Evolutionary conservation across 495 filamentous ascomycete genomes (phyloP).

Genomic region (Hamigera avellanea): DNA sequence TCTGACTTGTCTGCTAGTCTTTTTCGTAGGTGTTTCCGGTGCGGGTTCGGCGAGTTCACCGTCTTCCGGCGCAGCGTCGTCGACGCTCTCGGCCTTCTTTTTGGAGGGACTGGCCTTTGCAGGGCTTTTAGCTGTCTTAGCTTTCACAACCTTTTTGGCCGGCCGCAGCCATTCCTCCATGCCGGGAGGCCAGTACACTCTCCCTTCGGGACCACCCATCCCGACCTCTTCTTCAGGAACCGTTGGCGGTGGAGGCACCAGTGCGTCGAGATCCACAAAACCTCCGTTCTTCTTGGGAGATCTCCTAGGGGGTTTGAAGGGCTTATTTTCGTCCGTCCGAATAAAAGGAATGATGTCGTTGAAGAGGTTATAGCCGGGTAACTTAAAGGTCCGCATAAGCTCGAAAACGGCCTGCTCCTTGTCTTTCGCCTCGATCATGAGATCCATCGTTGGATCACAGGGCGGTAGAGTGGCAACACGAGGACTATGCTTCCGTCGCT

Average conservation of each 20-base stretch:
- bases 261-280: slow-evolving; percentile 38
- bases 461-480: slow-evolving; percentile 71
- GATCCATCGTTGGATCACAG: slow-evolving; percentile 69
- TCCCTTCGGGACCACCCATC: slow-evolving; percentile 78
- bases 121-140: slow-evolving; percentile 29
- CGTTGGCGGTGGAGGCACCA: slow-evolving; percentile 25
- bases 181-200: slow-evolving; percentile 86
- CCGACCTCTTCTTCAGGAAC: slow-evolving; percentile 61
- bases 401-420: slow-evolving; percentile 97
- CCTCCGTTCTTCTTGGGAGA: slow-evolving; percentile 33
- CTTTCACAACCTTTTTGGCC: slow-evolving; percentile 55
- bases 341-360: slow-evolving; percentile 70
- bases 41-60: slow-evolving; percentile 4
- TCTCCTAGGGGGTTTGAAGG: slow-evolving; percentile 38
- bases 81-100: slow-evolving; percentile 10
- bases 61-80: background rate
- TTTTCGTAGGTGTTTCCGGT: slow-evolving; percentile 13
- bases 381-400: slow-evolving; percentile 74
- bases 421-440: slow-evolving; percentile 98
- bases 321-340: slow-evolving; percentile 67
- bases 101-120: slow-evolving; percentile 10
- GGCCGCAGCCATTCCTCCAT: slow-evolving; percentile 88
- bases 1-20: slow-evolving; percentile 4
- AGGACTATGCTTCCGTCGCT: slow-evolving; percentile 74
- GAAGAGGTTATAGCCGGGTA: slow-evolving; percentile 64